Evolutionary conservation across 2,329 filamentous ascomycete genomes (phyloP), one percentile per base, ranked within the genome.

Genomic region (Cercospora sesami): DNA sequence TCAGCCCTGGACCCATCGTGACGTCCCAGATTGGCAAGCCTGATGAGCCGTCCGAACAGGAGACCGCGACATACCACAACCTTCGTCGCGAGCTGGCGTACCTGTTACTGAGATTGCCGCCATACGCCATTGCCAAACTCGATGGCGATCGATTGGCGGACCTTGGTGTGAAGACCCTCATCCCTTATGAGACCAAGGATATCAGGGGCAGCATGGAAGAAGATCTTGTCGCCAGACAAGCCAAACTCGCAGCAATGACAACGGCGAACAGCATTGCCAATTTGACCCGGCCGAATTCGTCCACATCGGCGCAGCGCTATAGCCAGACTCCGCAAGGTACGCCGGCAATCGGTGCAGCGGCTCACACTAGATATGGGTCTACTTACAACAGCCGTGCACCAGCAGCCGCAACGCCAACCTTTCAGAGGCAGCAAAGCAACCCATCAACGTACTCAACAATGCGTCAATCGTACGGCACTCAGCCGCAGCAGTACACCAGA

Each of bases 71-170:
- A 0, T 96, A 96, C 77, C 85, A 92, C 71, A 85, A 89, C 28
- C 84, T 97, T 63, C 93, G 91, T 76, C 86, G 89, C 4, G 92
- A 94, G 76, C 82, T 97, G 21, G 83, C 87, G 0, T 82, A 93
- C 31, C 87, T 96, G 70, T 86, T 96, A 68, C 86, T 90, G 71
- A 88, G 86, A 45, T 81, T 97, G 10, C 93, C 93, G 1, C 93
- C 93, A 1, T 95, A 93, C 76, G 91, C 91, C 1, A 91, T 97
- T 26, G 90, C 93, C 5, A 94, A 95, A 75, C 83, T 97, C 69
- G 90, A 96, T 74, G 93, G 93, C 9, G 91, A 96, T 76, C 91
- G 93, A 78, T 81, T 96, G n/a, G 90, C 90, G 31, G 91, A 93
- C 67, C 83, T 97, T 59, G 90, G 92, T 70, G 90, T 96, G 76